Evolutionary conservation across 2,329 filamentous ascomycete genomes (phyloP), one percentile per base, ranked within the genome.

Genomic region (Ilyonectria mors-panacis): DNA sequence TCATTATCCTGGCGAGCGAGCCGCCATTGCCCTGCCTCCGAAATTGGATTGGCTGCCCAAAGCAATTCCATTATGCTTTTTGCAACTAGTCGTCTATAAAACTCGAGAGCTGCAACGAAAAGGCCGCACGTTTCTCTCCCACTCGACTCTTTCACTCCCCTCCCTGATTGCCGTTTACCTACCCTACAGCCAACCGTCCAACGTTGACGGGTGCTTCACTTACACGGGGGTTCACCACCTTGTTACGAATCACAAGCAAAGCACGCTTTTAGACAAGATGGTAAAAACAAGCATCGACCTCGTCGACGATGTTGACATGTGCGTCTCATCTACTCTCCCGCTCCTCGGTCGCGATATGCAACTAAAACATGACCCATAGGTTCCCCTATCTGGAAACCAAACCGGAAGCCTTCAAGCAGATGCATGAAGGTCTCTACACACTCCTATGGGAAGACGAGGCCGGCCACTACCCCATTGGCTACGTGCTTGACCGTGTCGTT

Each of bases 361-460:
- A 37, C 33, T 50, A 28, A 26, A 13, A 35, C 15, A 33, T 3
- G 33, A 17, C 47, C 57, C 28, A 39, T 75, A 95, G 93, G 76
- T 97, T 97, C 76, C 94, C 94, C 1, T 94, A 97, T 81, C 86
- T 87, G 63, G 85, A 91, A 61, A 84, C 91, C 61, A 84, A 91
- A 70, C 86, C 88, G 10, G 78, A 86, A 65, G 83, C 84, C 57
- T 89, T 92, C 79, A 81, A 86, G 50, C 79, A 83, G 48, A 81
- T 88, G 68, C 81, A 89, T 65, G 87, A 90, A 75, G 85, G 84
- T 28, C 86, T 97, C 69, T 93, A 91, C 77, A 90, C 93, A 17
- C 82, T 92, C 13, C 81, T 90, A 10, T 91, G 88, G 83, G 82
- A 89, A 66, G 87, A 91, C 65, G 86, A 85, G 15, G 81, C 92